Base-by-base conservation (phyloP, 345 rosid genomes). In the Salix udensis region DNA sequence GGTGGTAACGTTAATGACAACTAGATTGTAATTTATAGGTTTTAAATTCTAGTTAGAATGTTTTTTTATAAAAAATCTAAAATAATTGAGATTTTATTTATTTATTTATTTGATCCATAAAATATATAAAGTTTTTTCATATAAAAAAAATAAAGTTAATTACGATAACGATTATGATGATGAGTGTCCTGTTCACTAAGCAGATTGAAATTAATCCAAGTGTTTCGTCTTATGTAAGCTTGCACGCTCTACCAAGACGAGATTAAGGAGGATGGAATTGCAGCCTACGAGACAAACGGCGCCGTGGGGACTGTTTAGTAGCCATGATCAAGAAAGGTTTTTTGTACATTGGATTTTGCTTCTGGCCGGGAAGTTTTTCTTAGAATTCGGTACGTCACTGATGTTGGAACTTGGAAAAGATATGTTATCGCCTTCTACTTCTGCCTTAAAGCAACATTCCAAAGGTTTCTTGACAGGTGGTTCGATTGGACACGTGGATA, bases 321-420 rank as follows among this genome's bases (percentile, higher is more conserved):
- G 76, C 67, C 15, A 58, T 73, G 36, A 34, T 34, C 75, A 50
- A 13, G 37, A 37, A 74, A 18, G 60, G 26, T 66, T 37, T 65
- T 65, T 30, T 16, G 52, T 70, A 58, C 21, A 14, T 42, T 37
- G 46, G 36, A 67, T 60, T 40, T 73, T 19, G 50, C n/a, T 28
- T 3, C 26, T 19, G 1, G 21, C 28, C 48, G 19, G 9, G 44
- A 19, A 79, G 58, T 77, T 74, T 69, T 74, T 71, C 79, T 44
- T 55, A 44, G 37, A 76, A 74, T 52, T 66, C 34, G 76, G 71
- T 37, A 62, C 78, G 78, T 74, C 79, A 81, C 18, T 66, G 70
- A 65, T 66, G 55, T 81, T 66, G 81, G 79, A 73, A 80, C 79
- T 75, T 82, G 84, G 50, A 55, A 81, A 74, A 60, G 37, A 13